Evolutionary conservation across 176 grass and related monocot species (phyloP), one percentile per base, ranked within the genome.

Genomic region (Poa annua): DNA sequence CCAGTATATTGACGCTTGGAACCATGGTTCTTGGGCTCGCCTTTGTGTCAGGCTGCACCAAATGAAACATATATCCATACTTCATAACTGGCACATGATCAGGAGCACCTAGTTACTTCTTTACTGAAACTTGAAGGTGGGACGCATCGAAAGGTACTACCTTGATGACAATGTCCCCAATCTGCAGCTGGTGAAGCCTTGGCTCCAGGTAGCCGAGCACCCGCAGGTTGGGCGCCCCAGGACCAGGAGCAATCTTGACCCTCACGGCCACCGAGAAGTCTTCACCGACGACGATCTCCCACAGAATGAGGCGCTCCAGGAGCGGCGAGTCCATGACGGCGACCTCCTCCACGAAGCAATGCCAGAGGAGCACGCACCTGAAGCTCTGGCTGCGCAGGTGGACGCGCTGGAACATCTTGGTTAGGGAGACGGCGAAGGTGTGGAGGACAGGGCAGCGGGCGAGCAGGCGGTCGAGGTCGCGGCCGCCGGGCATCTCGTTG

Each of bases 1-100:
- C 60, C 60, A 63, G 60, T 63, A 63, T 63, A 12, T 63, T 63
- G 56, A 63, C 60, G 13, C 60, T 63, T 15, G 60, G 25, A 63
- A 63, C 60, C 60, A 63, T 15, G 13, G 13, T 63, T 24, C 60
- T 63, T 29, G 60, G 4, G 60, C 25, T 33, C 60, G 12, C 25
- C 60, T 15, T 33, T 15, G 60, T 63, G 25, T 33, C 60, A 33
- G 25, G 12, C 60, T 63, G 60, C 60, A 16, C 25, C 24, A 32
- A 63, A 25, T 7, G 60, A 63, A 63, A 33, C 12, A 32, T 24
- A 32, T 3, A 32, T 62, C 0, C 0, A 48, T 62, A 62, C 59
- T 62, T 61, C 11, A 5, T 61, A 6, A 0, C 11, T 44, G 41
- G 41, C 24, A 62, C 59, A 29, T 62, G 59, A 62, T 29, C 24